Evolutionary conservation across 2,329 filamentous ascomycete genomes (phyloP), one percentile per base, ranked within the genome.

Genomic region (Pseudocercospora pini-densiflorae): DNA sequence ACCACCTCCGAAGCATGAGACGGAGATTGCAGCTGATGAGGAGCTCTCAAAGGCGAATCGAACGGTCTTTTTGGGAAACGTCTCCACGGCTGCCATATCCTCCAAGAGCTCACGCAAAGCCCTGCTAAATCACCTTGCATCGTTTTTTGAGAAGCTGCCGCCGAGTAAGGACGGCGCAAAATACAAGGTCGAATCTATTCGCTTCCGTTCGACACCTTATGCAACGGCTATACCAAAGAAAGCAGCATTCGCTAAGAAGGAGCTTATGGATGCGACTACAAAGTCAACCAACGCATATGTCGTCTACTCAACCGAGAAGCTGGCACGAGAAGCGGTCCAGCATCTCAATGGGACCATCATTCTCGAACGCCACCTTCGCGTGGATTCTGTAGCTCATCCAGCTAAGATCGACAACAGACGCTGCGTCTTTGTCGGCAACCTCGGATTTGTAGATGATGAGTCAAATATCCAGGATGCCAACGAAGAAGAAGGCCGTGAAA

Each of bases 381-480:
- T 94, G 24, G 95, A 99, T 81, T 92, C 89, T 71, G 90, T 99
- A 36, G 92, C 94, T 0, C 93, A 97, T 79, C 95, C 95, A 0
- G 86, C 91, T 14, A 87, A 90, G 47, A 88, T 90, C 19, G 94
- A 97, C 76, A 89, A 97, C 79, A 89, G 91, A 66, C 91, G 94
- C 62, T 99, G 95, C 79, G 90, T 99, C 16, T 99, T 99, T 76
- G 92, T 99, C 27, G 95, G 95, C 55, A 99, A 99, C 76, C 86
- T 99, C 1, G 93, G 93, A 59, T 99, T 99, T 75, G 92, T 99
- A 16, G 94, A 97, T 75, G 93, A 97, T 71, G 94, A 97, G 81
- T 91, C 87, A 45, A 84, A 90, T 59, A 80, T 91, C 23, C 87
- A 84, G 53, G 81, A 81, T 19, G 82, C 87, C 59, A 85, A 89